Evolutionary conservation across 2,329 filamentous ascomycete genomes (phyloP), one percentile per base, ranked within the genome.

Genomic region (Epichloe gansuensis): DNA sequence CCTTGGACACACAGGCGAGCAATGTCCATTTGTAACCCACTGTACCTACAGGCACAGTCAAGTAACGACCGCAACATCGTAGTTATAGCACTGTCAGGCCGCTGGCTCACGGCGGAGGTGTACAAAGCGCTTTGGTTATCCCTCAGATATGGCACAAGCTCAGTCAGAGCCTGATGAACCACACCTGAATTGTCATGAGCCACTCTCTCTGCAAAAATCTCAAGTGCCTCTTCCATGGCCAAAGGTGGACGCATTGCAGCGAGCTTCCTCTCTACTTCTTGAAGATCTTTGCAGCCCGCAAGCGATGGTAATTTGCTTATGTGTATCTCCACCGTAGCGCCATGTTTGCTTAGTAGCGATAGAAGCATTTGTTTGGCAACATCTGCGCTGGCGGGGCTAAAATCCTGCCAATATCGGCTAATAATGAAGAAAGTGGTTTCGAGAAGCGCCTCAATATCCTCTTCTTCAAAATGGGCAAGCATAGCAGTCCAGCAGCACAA

Each of bases 371-470:
- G 70, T 54, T 80, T 75, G 3, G 84, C 85, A 52, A 75, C 73
- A 3, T 75, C 62, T 56, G 79, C 81, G 2, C 83, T 83, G 3
- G 73, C 65, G 4, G 76, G 71, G 23, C 83, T 81, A 52, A 97
- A 83, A 1, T 61, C 64, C 4, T 67, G 58, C 93, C 93, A 98
- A 62, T 93, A 85, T 59, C 85, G 83, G 25, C 86, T 83, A 48
- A 97, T 82, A 42, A 95, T 81, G 51, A 91, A 90, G 59, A 97
- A 89, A 0, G 91, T 95, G 54, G 91, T 90, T 63, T 95, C 90
- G 8, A 97, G 73, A 39, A 96, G 76, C 28, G 81, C 76, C 58
- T 86, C 83, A 5, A 95, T 76, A 62, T 96, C 91, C 25, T 90
- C 85, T 53, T 84, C 82, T 9, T 85, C 83, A 47, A 97, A 75